Evolutionary conservation across 306 rosid species (phyloP), one percentile per base, ranked within the genome.

Genomic region (Luffa aegyptiaca): DNA sequence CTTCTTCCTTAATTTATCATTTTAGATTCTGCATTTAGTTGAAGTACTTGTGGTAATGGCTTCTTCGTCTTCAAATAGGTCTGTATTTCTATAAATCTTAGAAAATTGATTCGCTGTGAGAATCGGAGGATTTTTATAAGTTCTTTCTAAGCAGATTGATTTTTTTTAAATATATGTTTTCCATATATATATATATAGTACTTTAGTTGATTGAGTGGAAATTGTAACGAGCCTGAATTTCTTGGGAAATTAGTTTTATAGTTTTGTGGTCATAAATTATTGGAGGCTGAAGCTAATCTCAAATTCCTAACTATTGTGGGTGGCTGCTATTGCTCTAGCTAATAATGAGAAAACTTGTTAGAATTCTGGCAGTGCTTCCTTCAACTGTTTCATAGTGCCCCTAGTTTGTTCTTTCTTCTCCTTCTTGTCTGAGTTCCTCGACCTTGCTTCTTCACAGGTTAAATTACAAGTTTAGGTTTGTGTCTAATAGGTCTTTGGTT

Each of bases 1-100:
- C 8, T 61, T 75, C 75, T 42, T 79, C 76, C 80, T 76, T 8
- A 65, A 4, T 42, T 36, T 77, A 70, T 53, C 78, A 39, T 45
- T 45, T 11, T 75, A 18, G 53, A 74, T 45, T 10, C 45, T 16
- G 75, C 21, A 31, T 26, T 82, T 44, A 70, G 18, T 65, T 3
- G 48, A 65, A 14, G 2, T 37, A 17, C 48, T 0, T 37, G 3
- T 70, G 55, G 42, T 46, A 26, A 21, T 46, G 41, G 57, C 20
- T 11, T 45, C 36, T 70, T 70, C 53, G 51, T 20, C 37, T 42
- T 70, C 37, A 10, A 0, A 41, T 26, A 1, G 18, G 17, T 5
- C 17, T 12, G 3, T 42, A 12, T 70, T 42, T 46, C 39, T 0
- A 45, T 45, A 26, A 48, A 20, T 44, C 20, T 13, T 48, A 18